Evolutionary conservation across 768 basidiomycete species (phyloP).

Genomic region (Agaricus sinodeliciosus): DNA sequence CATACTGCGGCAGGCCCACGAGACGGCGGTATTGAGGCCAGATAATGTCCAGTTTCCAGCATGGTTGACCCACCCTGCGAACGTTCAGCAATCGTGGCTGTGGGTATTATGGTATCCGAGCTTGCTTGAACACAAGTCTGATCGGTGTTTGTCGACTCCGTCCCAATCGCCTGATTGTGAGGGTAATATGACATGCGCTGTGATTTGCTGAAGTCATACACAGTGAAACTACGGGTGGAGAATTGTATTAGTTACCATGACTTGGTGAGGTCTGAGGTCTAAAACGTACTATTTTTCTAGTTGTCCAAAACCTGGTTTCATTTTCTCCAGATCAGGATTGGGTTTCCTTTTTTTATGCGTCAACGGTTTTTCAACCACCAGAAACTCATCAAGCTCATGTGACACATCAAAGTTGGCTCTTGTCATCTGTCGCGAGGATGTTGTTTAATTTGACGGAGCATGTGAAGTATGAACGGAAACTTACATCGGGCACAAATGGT

Average conservation of each 20-base stretch:
- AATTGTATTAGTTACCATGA: neutral
- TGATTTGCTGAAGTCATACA: constrained; percentile 77
- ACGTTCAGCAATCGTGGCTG: constrained; percentile 41
- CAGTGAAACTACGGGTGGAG: constrained; percentile 58
- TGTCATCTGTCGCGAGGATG: constrained; percentile 56
- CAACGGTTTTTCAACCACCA: constrained; percentile 97
- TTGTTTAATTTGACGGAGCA: constrained; percentile 6
- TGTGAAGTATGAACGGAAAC: constrained; percentile 26
- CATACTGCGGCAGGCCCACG: neutral
- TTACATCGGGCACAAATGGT: constrained; percentile 88
- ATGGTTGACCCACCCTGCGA: constrained; percentile 40
- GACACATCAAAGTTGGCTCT: constrained; percentile 98
- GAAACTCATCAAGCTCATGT: constrained; percentile 94
- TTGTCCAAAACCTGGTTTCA: constrained; percentile 87
- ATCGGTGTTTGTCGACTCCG: constrained; percentile 34
- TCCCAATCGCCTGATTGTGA: constrained; percentile 56
- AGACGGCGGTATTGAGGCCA: constrained; percentile 16
- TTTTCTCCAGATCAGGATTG: constrained; percentile 76
- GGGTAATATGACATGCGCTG: constrained; percentile 83
- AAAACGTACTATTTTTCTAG: constrained; percentile 82
- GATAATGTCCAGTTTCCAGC: constrained; percentile 24
- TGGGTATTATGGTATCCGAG: constrained; percentile 36
- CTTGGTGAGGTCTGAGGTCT: neutral
- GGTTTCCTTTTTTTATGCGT: constrained; percentile 91
- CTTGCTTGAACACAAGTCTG: constrained; percentile 35